These are phyloP conservation scores for Solioccasus polychromus DNA, from an alignment of 768 basidiomycete genomes.

Conservation along the genomic window DNA sequence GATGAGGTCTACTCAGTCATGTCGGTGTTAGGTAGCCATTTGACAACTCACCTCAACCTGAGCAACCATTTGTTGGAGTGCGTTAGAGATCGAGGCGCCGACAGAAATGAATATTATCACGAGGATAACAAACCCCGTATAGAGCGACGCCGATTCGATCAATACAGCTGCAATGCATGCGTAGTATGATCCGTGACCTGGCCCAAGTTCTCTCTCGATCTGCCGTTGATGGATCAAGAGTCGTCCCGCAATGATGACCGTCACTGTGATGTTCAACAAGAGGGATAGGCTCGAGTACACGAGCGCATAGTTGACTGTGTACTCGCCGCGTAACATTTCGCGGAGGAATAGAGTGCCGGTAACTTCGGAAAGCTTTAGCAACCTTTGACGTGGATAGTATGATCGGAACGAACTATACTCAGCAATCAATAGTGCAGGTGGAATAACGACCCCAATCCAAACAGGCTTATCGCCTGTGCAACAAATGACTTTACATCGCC, in stretches of 20 bases:
- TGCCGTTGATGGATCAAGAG: conserved; percentile 13
- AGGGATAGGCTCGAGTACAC: conserved; percentile 13
- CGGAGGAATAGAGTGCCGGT: conserved; percentile 5
- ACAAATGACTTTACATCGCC: conserved; percentile 22
- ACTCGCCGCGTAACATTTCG: background rate
- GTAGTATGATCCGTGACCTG: conserved; percentile 12
- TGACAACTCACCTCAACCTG: conserved; percentile 14
- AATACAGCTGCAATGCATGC: conserved; percentile 8
- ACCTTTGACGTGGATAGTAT: background rate
- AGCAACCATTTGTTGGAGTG: conserved; percentile 16
- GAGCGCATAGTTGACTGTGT: background rate
- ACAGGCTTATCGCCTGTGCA: conserved; percentile 3
- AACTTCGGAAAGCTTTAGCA: background rate
- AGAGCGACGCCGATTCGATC: conserved; percentile 22
- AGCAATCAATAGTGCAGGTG: conserved; percentile 2
- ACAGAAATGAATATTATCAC: conserved; percentile 8
- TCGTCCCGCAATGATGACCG: conserved; percentile 15
- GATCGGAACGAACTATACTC: conserved; percentile 11
- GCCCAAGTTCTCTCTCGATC: conserved; percentile 11
- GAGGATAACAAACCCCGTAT: conserved; percentile 13
- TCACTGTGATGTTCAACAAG: conserved; percentile 14
- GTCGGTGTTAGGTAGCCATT: too few relatives aligned
- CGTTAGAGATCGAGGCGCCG: background rate
- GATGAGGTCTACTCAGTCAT: too few relatives aligned
- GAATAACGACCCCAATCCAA: conserved; percentile 10